phyloP scores from a whole-genome alignment of 495 filamentous ascomycete genomes.

The Alectoria sarmentosa region DNA sequence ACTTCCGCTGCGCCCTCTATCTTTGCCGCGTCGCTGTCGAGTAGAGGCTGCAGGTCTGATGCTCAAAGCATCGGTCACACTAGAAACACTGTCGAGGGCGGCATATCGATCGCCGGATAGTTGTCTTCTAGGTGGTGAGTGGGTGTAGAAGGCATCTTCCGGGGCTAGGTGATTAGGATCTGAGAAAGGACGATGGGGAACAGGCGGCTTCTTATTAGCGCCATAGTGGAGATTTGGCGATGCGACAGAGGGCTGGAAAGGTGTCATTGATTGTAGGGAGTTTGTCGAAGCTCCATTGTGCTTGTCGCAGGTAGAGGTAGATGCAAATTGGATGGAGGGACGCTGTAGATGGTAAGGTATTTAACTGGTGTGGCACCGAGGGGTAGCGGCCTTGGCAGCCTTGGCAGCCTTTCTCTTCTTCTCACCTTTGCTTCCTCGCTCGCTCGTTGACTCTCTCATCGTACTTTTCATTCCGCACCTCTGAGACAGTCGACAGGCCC shows the following conservation, averaged over 20 bases:
- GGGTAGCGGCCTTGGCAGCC: neutral
- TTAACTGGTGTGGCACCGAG: too few species aligned
- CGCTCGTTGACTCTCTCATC: too few species aligned
- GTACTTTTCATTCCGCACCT: neutral
- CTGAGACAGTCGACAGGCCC: too few species aligned
- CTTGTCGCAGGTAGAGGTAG: neutral
- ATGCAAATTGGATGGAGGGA: neutral
- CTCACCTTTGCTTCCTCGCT: too few species aligned
- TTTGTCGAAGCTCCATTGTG: conserved; percentile 17
- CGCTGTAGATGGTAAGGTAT: neutral
- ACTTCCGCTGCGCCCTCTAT: conserved; percentile 49
- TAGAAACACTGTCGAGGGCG: conserved; percentile 26
- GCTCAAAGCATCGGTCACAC: conserved; percentile 26
- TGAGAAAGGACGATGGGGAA: conserved; percentile 38
- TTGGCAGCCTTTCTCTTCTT: too few species aligned
- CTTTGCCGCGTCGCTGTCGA: conserved; percentile 42
- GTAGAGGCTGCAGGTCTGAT: conserved; percentile 26
- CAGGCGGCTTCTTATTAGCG: conserved; percentile 24
- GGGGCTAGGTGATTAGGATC: conserved; percentile 62
- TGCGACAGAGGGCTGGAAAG: conserved; percentile 15
- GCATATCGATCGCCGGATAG: conserved; percentile 30
- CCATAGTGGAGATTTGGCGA: conserved; percentile 19
- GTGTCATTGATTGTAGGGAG: conserved; percentile 18
- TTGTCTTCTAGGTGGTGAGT: conserved; percentile 49
- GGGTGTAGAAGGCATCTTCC: conserved; percentile 70